Conservation (phyloP, 2,329 filamentous ascomycete genomes). For the Ceratocystis cacaofunesta region DNA sequence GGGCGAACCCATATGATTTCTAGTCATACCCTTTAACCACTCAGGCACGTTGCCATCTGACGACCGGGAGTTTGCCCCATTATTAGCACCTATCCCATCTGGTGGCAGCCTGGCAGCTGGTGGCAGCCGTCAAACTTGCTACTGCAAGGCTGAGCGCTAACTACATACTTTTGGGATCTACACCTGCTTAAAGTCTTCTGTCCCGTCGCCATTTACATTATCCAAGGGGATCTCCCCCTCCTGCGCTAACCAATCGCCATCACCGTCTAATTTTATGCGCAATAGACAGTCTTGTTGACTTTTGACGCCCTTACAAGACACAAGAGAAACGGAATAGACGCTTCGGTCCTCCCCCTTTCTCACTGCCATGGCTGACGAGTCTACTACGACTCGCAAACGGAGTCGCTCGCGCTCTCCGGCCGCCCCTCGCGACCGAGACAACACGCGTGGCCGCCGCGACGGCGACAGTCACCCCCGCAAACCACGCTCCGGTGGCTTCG, state of each 20-base stretch:
- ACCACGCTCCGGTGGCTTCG: constrained; percentile 30
- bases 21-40: constrained; percentile 14
- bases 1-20: constrained; percentile 12
- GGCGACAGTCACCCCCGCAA: constrained; percentile 22
- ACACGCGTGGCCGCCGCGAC: constrained; percentile 34
- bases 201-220: no score
- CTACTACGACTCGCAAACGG: neutral
- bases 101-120: neutral
- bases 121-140: accelerated
- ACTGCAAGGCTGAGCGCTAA: neutral
- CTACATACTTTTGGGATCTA: neutral
- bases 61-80: no score
- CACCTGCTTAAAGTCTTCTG: neutral
- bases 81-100: neutral
- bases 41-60: constrained; percentile 10
- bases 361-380: neutral
- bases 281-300: no score
- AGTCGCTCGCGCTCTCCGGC: neutral
- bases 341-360: neutral
- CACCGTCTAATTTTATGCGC: no score
- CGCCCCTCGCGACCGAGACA: constrained; percentile 23
- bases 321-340: neutral
- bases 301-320: neutral
- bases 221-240: neutral
- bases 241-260: no score